These are phyloP conservation scores for Conticribra guillardii DNA, from an alignment of 108 stramenopile genomes.

Conservation along the genomic window DNA sequence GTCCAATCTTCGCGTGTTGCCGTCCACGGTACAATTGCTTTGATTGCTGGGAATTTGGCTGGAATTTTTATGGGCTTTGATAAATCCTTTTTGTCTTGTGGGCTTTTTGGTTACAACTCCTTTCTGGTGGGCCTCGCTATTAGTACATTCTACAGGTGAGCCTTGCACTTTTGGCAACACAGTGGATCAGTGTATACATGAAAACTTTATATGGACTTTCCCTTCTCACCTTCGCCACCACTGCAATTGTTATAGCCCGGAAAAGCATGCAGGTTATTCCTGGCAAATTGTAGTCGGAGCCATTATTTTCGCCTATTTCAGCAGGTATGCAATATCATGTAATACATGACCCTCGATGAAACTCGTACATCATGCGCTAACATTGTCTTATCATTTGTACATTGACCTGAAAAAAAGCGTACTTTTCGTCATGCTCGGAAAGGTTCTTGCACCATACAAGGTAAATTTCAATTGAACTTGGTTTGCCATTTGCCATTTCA, in stretches of 20 bases:
- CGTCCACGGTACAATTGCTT: constrained; percentile 43
- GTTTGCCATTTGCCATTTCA: not conserved
- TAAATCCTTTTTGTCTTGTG: constrained; percentile 24
- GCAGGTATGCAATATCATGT: not conserved
- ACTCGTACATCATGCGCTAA: no score
- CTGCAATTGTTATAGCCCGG: constrained; percentile 2
- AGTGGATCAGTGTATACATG: no score
- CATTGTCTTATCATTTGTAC: no score
- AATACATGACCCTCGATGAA: no score
- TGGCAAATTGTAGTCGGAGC: constrained; percentile 8
- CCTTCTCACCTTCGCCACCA: not conserved
- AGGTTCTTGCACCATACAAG: constrained; percentile 42
- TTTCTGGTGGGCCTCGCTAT: constrained; percentile 47
- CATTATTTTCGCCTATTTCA: constrained; percentile 29
- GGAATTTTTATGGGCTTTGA: constrained; percentile 48
- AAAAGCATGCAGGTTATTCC: constrained; percentile 10
- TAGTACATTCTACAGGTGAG: constrained; percentile 33
- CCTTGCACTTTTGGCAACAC: no score
- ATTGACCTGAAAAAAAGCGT: no score
- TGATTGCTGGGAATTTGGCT: constrained; percentile 26
- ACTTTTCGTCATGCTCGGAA: constrained; percentile 32
- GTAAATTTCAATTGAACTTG: constrained; percentile 8
- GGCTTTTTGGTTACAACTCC: constrained; percentile 52
- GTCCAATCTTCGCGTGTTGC: constrained; percentile 44
- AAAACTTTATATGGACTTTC: not conserved